Percentiles rank a stretch among this genome's conserved stretches.
Conservation (phyloP, 495 filamentous ascomycete genomes). For the Podospora comata region DNA sequence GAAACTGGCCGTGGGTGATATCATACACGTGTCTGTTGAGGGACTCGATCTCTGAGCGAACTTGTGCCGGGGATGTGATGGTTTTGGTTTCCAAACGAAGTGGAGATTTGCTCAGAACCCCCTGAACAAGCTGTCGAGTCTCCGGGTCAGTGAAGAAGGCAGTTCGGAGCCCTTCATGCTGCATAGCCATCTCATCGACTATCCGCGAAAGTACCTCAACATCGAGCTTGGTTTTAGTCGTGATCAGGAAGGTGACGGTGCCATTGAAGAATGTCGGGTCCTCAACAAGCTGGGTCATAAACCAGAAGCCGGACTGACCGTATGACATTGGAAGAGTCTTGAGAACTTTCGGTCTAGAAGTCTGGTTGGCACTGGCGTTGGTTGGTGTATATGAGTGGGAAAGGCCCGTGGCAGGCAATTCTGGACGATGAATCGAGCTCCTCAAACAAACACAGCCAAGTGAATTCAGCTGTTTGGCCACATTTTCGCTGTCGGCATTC, state of each 20-base stretch:
- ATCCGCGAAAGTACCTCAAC: not conserved
- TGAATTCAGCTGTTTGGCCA: not conserved
- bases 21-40: constrained; percentile 23
- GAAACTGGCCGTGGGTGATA: constrained; percentile 21
- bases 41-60: constrained; percentile 19
- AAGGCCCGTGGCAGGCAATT: not conserved
- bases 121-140: constrained; percentile 15
- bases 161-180: constrained; percentile 22
- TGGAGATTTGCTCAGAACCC: constrained; percentile 14
- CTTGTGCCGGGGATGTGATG: constrained; percentile 16
- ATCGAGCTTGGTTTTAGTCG: constrained; percentile 13
- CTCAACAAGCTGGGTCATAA: constrained; percentile 31
- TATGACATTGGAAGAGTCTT: constrained; percentile 32
- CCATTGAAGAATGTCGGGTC: constrained; percentile 41
- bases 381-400: not conserved
- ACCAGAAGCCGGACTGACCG: constrained; percentile 46
- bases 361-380: not conserved
- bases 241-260: constrained; percentile 16
- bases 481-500: not conserved
- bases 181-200: constrained; percentile 19
- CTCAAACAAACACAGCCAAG: constrained; percentile 8
- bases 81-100: constrained; percentile 16
- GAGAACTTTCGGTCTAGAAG: not conserved
- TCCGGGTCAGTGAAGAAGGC: constrained; percentile 22
- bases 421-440: not conserved